Percentiles rank a stretch among this genome's conserved stretches.
phyloP scores from a whole-genome alignment of 352 stramenopile species.

The Aphanomyces cochlioides region DNA sequence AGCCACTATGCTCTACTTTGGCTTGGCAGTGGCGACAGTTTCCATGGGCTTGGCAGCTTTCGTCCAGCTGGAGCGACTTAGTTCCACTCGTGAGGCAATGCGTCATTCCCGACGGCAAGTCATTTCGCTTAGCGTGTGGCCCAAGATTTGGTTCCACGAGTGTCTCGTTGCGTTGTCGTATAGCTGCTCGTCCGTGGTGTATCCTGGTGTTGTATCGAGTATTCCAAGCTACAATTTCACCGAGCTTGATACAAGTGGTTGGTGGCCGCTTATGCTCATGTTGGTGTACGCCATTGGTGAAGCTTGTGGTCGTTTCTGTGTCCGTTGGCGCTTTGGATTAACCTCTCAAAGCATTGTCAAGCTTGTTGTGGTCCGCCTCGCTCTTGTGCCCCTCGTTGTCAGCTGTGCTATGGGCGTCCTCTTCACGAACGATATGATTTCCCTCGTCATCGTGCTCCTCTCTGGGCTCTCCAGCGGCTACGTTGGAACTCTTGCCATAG shows the following conservation, averaged over 20 bases:
- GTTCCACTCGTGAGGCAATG: neutral
- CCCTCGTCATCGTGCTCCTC: neutral
- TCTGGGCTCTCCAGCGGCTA: neutral
- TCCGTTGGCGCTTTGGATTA: neutral
- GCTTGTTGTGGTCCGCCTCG: neutral
- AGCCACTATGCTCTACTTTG: too few relatives aligned
- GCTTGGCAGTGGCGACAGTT: too few relatives aligned
- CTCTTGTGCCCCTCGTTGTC: neutral
- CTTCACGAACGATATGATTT: neutral
- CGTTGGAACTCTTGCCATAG: neutral
- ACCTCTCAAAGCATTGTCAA: neutral
- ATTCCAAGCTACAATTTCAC: slow-evolving; percentile 2
- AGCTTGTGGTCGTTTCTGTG: neutral
- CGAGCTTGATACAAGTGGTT: neutral
- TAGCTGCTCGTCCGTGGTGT: neutral
- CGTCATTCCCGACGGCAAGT: neutral
- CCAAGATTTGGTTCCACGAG: neutral
- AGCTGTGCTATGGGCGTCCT: neutral
- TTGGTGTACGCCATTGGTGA: neutral
- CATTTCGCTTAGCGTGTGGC: neutral
- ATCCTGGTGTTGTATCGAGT: neutral
- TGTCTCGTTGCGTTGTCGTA: neutral
- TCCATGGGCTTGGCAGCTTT: too few relatives aligned
- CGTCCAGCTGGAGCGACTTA: too few relatives aligned
- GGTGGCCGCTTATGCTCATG: slow-evolving; percentile 3